Conservation (phyloP, 2,329 filamentous ascomycete species). For the Aspergillus persii region DNA sequence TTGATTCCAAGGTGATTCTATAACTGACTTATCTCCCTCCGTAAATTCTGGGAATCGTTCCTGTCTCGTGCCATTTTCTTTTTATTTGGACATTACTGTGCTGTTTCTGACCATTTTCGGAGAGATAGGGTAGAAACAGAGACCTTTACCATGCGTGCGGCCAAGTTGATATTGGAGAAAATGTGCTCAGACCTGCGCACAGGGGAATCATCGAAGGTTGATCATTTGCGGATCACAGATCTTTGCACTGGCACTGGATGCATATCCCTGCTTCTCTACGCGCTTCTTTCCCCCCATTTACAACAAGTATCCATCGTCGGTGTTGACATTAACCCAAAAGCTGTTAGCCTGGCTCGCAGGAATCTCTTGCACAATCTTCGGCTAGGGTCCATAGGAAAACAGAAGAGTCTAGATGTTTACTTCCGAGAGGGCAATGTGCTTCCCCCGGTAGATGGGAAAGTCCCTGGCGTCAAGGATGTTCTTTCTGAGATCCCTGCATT, state of each 20-base stretch:
- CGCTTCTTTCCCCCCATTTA: slow-evolving; percentile 52
- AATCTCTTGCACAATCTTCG: slow-evolving; percentile 60
- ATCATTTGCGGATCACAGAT: slow-evolving; percentile 66
- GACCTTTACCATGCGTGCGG: slow-evolving; percentile 61
- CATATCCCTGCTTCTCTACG: slow-evolving; percentile 74
- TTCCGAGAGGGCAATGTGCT: slow-evolving; percentile 52
- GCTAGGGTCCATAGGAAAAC: slow-evolving; percentile 22
- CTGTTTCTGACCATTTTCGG: background rate
- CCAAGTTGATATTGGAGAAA: slow-evolving; percentile 40
- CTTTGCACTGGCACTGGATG: slow-evolving; percentile 90
- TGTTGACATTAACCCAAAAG: slow-evolving; percentile 68
- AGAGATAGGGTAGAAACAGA: slow-evolving; percentile 63
- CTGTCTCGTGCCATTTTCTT: background rate
- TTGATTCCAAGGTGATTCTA: slow-evolving; percentile 70
- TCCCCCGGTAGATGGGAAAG: background rate
- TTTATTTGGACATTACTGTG: background rate
- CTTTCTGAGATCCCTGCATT: slow-evolving; percentile 4
- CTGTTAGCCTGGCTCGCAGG: slow-evolving; percentile 62
- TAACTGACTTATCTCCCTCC: background rate
- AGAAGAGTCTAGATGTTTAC: slow-evolving; percentile 34
- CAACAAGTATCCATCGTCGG: slow-evolving; percentile 57
- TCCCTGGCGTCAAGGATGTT: slow-evolving; percentile 15
- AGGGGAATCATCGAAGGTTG: background rate
- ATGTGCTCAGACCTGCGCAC: background rate
- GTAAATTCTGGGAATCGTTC: background rate